Conservation (phyloP, 495 filamentous ascomycete genomes). For the Acidiella bohemica region DNA sequence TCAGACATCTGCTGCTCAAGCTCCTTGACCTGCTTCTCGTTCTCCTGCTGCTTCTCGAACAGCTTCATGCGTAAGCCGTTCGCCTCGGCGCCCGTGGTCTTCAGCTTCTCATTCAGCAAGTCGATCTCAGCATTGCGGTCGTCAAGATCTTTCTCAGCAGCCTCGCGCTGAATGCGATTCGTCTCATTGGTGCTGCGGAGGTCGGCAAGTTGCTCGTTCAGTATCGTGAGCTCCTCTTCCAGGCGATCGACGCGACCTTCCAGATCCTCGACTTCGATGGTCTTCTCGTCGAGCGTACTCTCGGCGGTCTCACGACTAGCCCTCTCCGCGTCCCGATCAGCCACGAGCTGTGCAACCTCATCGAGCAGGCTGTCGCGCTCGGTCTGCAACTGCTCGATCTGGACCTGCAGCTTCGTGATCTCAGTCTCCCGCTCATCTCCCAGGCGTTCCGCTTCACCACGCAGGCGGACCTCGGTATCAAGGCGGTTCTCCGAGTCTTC, state of each 20-base stretch:
- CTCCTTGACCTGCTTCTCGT: conserved; percentile 17
- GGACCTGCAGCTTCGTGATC: conserved; percentile 21
- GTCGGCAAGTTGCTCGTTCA: conserved; percentile 15
- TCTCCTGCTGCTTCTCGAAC: conserved; percentile 24
- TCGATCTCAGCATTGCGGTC: conserved; percentile 19
- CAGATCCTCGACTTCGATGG: conserved; percentile 13
- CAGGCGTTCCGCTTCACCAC: conserved; percentile 11
- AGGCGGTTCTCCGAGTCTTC: conserved; percentile 20
- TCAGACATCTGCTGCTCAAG: conserved; percentile 16
- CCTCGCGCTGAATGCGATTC: conserved; percentile 24
- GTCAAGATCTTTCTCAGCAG: conserved; percentile 24
- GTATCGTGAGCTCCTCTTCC: conserved; percentile 13
- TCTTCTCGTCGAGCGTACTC: conserved; percentile 12
- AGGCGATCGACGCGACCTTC: conserved; percentile 14
- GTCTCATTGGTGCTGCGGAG: conserved; percentile 18
- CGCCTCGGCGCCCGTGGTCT: conserved; percentile 23
- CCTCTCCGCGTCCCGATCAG: conserved; percentile 7
- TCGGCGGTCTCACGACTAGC: conserved; percentile 16
- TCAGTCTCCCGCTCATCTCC: conserved; percentile 10
- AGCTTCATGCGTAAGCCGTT: conserved; percentile 30
- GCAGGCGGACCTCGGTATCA: conserved; percentile 12
- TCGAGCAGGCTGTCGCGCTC: conserved; percentile 7
- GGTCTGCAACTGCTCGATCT: conserved; percentile 7
- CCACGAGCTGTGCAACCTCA: conserved; percentile 2
- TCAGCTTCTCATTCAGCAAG: conserved; percentile 19